Percentiles rank a stretch among this genome's conserved stretches.
These are phyloP conservation scores for Protomyces arabidopsidicola DNA, from an alignment of 1,139 yeast genomes.

Conservation along the genomic window DNA sequence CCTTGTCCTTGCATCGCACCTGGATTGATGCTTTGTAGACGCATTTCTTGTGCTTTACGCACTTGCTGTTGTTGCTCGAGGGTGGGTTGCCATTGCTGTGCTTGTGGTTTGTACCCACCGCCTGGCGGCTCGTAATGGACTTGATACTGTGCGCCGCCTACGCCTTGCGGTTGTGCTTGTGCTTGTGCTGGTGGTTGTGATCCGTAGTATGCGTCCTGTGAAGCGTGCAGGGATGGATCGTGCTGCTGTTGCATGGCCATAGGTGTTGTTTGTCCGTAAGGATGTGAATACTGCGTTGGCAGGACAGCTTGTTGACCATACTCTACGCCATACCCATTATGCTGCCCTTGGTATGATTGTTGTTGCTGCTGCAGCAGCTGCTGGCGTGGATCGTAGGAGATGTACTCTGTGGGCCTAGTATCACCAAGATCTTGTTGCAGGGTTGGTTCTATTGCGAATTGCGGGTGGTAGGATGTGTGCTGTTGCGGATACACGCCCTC, in stretches of 20 bases:
- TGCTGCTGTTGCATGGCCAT: too few species aligned
- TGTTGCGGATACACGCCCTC: too few species aligned
- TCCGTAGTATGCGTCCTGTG: too few species aligned
- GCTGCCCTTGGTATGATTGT: not conserved
- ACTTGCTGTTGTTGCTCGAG: slow-evolving; percentile 1
- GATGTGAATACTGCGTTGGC: not conserved
- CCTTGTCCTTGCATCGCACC: not conserved
- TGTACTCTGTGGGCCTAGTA: not conserved
- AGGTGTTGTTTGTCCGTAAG: not conserved
- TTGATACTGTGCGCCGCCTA: not conserved
- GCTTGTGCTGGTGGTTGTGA: too few species aligned
- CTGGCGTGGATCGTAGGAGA: not conserved
- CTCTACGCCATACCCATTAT: not conserved
- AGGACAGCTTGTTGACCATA: not conserved
- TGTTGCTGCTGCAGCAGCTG: not conserved
- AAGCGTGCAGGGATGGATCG: too few species aligned
- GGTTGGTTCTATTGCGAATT: not conserved
- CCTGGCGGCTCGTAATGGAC: not conserved
- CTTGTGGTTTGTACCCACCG: too few species aligned
- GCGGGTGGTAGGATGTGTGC: not conserved
- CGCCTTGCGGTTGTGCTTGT: too few species aligned
- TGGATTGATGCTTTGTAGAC: not conserved
- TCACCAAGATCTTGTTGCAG: not conserved
- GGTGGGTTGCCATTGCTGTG: slow-evolving; percentile 6
- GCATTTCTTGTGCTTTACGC: not conserved